Evolutionary conservation across 352 stramenopile genomes (phyloP).

Genomic region (Phytophthora parvispora): DNA sequence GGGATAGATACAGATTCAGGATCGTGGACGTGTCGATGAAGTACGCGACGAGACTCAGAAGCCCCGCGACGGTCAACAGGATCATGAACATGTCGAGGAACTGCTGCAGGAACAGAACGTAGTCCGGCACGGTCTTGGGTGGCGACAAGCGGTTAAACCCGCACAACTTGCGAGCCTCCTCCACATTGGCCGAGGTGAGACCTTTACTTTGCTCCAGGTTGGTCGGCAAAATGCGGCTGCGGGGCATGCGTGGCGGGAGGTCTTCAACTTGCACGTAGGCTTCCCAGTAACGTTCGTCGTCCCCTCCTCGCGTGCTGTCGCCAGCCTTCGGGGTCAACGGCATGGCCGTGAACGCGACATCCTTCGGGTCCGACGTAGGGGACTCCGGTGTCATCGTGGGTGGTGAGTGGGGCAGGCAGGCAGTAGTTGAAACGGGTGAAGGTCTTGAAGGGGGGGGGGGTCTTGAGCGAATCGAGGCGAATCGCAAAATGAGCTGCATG

Average conservation of each 20-base stretch:
- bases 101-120: constrained; percentile 52
- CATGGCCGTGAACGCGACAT: constrained; percentile 23
- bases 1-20: constrained; percentile 52
- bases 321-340: constrained; percentile 13
- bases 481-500: constrained; percentile 29
- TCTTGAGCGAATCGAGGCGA: constrained; percentile 22
- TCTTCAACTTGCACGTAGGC: constrained; percentile 47
- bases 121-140: constrained; percentile 40
- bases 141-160: constrained; percentile 53
- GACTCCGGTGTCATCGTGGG: constrained; percentile 1
- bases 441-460: constrained; percentile 1
- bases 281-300: constrained; percentile 46
- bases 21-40: constrained; percentile 48
- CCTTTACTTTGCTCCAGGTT: constrained; percentile 48
- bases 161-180: constrained; percentile 26
- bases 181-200: constrained; percentile 18
- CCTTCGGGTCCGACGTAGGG: constrained; percentile 2
- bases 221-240: constrained; percentile 29
- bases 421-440: neutral
- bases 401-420: neutral
- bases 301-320: neutral
- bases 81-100: constrained; percentile 65
- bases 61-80: constrained; percentile 38
- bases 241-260: constrained; percentile 19
- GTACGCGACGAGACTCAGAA: constrained; percentile 47